A percentile compares a stretch with the other conserved stretches of the same genome.
Evolutionary conservation across 805 yeast genomes (phyloP).

Genomic region (Candida sithepensis): DNA sequence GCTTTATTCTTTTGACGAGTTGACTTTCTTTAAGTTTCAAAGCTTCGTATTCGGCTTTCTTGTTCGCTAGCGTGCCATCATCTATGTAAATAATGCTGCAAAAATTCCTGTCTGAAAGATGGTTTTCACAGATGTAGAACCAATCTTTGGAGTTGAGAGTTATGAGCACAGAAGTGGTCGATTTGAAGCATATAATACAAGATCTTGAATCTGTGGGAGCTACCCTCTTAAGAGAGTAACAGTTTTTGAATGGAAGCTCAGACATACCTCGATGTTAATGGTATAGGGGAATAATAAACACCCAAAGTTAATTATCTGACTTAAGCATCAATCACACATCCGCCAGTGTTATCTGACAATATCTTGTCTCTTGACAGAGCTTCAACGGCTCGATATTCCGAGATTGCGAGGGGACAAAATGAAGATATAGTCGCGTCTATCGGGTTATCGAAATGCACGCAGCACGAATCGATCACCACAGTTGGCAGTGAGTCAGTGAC

Average conservation of each 20-base stretch:
- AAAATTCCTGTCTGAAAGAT: conserved; percentile 43
- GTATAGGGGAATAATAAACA: no score
- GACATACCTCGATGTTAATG: conserved; percentile 5
- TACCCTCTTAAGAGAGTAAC: conserved; percentile 40
- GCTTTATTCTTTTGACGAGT: conserved; percentile 32
- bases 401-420: no score
- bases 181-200: conserved; percentile 50
- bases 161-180: conserved; percentile 43
- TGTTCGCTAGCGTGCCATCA: conserved; percentile 14
- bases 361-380: no score
- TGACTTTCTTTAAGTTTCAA: conserved; percentile 23
- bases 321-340: no score
- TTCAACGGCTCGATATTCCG: no score
- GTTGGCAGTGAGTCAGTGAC: no score
- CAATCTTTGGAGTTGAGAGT: conserved; percentile 40
- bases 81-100: conserved; percentile 36
- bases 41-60: conserved; percentile 18
- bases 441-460: no score
- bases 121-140: conserved; percentile 48
- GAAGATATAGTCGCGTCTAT: no score
- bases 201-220: conserved; percentile 40
- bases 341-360: no score
- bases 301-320: not conserved
- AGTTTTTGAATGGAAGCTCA: conserved; percentile 25
- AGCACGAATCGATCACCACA: no score